These are phyloP conservation scores for Neophaeococcomyces mojaviensis DNA, from an alignment of 2,329 filamentous ascomycete species.

Conservation along the genomic window DNA sequence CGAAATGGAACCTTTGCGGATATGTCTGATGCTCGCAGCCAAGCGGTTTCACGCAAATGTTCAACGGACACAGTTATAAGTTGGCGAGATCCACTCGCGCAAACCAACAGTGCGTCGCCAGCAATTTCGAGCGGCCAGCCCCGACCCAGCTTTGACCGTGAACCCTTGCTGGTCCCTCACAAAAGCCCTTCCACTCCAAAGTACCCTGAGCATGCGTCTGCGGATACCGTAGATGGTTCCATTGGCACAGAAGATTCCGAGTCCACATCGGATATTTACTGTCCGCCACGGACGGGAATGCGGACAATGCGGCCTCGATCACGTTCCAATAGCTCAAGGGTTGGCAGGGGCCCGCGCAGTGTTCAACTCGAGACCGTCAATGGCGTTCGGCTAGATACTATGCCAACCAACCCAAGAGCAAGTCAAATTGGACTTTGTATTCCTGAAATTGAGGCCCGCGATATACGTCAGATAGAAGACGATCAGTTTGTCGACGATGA, in stretches of 20 bases:
- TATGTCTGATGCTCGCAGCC: not conserved
- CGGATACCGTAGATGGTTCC: not conserved
- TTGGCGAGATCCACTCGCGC: not conserved
- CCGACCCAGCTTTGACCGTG: not conserved
- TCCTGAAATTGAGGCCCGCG: slow-evolving; percentile 6
- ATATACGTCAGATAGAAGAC: slow-evolving; percentile 1
- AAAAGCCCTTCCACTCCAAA: not conserved
- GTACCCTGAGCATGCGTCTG: not conserved
- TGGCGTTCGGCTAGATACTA: not conserved
- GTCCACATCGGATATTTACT: too few relatives aligned
- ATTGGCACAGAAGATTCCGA: too few relatives aligned
- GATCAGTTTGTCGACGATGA: not conserved
- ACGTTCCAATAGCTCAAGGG: not conserved
- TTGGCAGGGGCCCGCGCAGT: not conserved
- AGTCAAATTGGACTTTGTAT: not conserved
- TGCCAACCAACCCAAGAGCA: not conserved
- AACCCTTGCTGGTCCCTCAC: not conserved
- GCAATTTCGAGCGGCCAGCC: not conserved
- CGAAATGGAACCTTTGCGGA: too few relatives aligned
- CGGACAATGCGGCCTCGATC: not conserved
- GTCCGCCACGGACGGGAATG: too few relatives aligned
- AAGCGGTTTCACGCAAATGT: not conserved
- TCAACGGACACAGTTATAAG: not conserved
- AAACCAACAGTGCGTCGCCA: not conserved
- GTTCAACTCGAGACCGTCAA: slow-evolving; percentile 1